Percentiles rank a stretch among this genome's conserved stretches.
phyloP scores from a whole-genome alignment of 108 stramenopile species.

The Nannochloropsis gaditana region DNA sequence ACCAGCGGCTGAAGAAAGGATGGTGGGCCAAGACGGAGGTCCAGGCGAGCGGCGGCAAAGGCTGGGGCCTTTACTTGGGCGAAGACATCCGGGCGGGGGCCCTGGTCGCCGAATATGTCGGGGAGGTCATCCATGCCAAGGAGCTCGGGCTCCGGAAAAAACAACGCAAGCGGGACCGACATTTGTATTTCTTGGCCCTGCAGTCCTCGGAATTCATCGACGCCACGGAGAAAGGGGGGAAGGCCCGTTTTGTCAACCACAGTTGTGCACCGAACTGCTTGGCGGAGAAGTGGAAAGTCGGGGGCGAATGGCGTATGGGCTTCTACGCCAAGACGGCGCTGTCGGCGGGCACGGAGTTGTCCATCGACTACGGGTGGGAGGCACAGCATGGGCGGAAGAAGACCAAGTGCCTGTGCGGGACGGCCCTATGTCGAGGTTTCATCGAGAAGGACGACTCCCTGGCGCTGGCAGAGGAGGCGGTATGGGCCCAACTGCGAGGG shows the following conservation, averaged over 20 bases:
- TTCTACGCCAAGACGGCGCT: slow-evolving; percentile 35
- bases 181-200: neutral
- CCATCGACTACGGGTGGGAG: slow-evolving; percentile 49
- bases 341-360: slow-evolving; percentile 32
- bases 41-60: slow-evolving; percentile 44
- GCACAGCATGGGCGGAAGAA: slow-evolving; percentile 32
- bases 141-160: neutral
- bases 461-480: neutral
- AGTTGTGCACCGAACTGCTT: slow-evolving; percentile 43
- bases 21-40: slow-evolving; percentile 49
- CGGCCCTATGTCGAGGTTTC: slow-evolving; percentile 35
- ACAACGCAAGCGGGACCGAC: neutral
- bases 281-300: slow-evolving; percentile 41
- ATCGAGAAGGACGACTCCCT: slow-evolving; percentile 18
- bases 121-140: slow-evolving; percentile 32
- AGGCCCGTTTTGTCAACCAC: slow-evolving; percentile 46
- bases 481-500: neutral
- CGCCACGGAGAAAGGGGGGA: slow-evolving; percentile 44
- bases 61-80: slow-evolving; percentile 42
- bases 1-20: slow-evolving; percentile 11
- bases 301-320: slow-evolving; percentile 31
- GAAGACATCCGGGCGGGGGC: slow-evolving; percentile 44
- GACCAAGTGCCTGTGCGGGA: slow-evolving; percentile 44
- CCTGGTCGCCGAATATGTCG: slow-evolving; percentile 47
- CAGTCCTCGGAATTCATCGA: slow-evolving; percentile 32